Conservation (phyloP, 2,329 filamentous ascomycete species). For the Talaromyces albobiverticillius region DNA sequence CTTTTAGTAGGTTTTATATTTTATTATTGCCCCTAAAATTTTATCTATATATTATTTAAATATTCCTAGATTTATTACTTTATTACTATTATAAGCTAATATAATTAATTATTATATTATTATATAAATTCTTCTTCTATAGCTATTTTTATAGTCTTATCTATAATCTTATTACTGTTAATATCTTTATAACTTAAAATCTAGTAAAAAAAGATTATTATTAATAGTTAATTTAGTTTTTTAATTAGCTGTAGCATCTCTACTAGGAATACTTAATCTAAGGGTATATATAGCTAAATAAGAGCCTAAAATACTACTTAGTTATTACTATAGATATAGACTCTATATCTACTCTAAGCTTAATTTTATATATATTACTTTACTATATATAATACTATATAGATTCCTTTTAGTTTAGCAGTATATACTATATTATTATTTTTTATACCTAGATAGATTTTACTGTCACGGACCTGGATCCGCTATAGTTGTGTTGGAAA, state of each 20-base stretch:
- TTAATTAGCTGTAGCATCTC: background rate
- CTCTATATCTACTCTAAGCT: too few species aligned
- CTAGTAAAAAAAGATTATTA: background rate
- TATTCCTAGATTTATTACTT: background rate
- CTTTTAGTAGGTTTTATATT: background rate
- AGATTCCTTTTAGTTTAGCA: background rate
- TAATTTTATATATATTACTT: background rate
- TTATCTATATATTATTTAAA: background rate
- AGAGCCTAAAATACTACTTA: background rate
- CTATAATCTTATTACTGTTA: background rate
- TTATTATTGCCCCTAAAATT: background rate
- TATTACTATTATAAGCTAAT: background rate
- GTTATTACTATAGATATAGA: background rate
- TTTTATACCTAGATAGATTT: background rate
- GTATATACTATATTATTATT: background rate
- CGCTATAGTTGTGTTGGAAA: too few species aligned
- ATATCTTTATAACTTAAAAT: background rate
- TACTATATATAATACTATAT: background rate
- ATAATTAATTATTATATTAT: background rate
- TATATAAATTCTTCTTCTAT: background rate
- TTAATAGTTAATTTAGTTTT: background rate
- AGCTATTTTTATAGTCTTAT: background rate
- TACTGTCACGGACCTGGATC: too few species aligned
- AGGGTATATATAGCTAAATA: background rate
- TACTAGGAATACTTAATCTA: background rate